These are phyloP conservation scores for Silene coronaria DNA, from an alignment of 179 eudicot species.

Conservation along the genomic window DNA sequence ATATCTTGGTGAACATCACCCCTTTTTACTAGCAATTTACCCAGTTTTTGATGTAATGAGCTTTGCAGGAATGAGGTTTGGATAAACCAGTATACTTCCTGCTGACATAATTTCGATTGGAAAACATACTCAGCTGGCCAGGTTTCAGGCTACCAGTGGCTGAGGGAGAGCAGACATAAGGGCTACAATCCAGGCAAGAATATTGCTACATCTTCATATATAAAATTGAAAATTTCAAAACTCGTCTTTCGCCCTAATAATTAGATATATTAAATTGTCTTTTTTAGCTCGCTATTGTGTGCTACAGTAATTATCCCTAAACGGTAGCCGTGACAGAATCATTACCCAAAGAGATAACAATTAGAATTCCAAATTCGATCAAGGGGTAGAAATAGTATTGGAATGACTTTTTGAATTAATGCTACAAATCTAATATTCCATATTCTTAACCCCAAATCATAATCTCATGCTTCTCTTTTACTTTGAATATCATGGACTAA, in stretches of 20 bases:
- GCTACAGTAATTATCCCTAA: neutral
- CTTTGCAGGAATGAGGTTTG: neutral
- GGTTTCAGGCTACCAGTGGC: neutral
- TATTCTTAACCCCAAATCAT: slow-evolving; percentile 20
- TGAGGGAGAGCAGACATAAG: neutral
- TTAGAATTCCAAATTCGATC: slow-evolving; percentile 5
- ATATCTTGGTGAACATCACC: slow-evolving; percentile 17
- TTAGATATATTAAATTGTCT: neutral
- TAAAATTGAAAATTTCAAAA: neutral
- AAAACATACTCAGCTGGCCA: neutral
- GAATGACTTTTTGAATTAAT: slow-evolving; percentile 22
- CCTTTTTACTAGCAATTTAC: neutral
- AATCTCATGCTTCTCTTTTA: slow-evolving; percentile 25
- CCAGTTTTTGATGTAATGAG: slow-evolving; percentile 9
- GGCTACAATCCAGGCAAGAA: slow-evolving; percentile 1
- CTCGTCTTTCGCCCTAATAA: neutral
- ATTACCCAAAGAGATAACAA: neutral
- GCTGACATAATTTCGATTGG: neutral
- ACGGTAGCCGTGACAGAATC: neutral
- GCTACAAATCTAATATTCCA: slow-evolving; percentile 21
- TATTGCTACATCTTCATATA: neutral
- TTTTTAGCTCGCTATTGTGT: neutral
- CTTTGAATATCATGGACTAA: slow-evolving; percentile 32
- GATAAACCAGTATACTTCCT: slow-evolving; percentile 1
- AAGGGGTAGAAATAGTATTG: slow-evolving; percentile 11